Evolutionary conservation across 1,139 yeast species (phyloP).

Genomic region (Martiniozyma asiatica): DNA sequence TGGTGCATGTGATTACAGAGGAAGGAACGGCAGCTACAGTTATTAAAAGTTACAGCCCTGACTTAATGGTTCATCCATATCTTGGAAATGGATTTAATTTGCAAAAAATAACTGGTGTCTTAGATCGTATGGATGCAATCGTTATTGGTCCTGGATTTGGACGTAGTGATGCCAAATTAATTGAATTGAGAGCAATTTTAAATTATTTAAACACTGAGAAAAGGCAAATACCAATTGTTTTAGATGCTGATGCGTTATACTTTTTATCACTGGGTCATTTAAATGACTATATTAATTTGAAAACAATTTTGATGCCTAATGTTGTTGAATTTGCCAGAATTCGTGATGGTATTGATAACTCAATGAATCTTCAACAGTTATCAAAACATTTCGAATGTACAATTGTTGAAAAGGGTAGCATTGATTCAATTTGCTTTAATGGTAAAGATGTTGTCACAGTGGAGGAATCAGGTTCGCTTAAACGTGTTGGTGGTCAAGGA

Average conservation of each 20-base stretch:
- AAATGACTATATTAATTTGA: constrained; percentile 29
- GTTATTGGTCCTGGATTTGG: constrained; percentile 95
- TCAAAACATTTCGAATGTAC: constrained; percentile 48
- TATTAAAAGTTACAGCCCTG: constrained; percentile 83
- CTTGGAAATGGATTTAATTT: constrained; percentile 25
- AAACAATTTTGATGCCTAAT: constrained; percentile 69
- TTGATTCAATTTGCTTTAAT: constrained; percentile 47
- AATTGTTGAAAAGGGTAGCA: constrained; percentile 59
- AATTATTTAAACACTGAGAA: constrained; percentile 28
- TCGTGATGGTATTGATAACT: constrained; percentile 30
- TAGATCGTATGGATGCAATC: constrained; percentile 64
- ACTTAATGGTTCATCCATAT: constrained; percentile 93
- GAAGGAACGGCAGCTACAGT: constrained; percentile 62
- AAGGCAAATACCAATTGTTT: constrained; percentile 45
- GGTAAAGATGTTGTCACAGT: constrained; percentile 31
- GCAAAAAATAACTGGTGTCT: constrained; percentile 19
- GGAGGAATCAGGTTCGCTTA: constrained; percentile 46
- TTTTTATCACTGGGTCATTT: constrained; percentile 35
- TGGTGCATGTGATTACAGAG: constrained; percentile 82
- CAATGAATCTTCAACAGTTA: constrained; percentile 26
- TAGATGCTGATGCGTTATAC: constrained; percentile 79
- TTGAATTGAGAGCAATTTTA: constrained; percentile 45
- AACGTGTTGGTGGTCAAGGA: constrained; percentile 84
- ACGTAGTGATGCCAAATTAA: constrained; percentile 52
- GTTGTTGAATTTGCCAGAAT: constrained; percentile 72